Base-by-base conservation (phyloP, 352 stramenopile genomes). In the Nothophytophthora sp. region DNA sequence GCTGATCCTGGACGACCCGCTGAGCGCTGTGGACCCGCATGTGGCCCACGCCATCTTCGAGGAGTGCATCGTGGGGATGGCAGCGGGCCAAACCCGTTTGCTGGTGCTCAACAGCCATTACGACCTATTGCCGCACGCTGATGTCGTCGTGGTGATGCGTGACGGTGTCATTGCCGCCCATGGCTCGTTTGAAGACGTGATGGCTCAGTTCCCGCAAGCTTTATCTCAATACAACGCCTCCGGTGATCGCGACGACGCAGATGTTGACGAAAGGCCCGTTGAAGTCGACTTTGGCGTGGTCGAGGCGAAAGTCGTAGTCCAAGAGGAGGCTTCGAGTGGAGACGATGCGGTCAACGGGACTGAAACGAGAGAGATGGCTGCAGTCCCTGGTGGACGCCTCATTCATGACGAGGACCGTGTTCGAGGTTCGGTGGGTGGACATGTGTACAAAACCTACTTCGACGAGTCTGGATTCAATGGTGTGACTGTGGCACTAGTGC, bases 1-100 rank as follows among this genome's bases (percentile, higher is more conserved):
- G 20, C 83, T 96, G 52, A 59, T 99, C 18, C 65, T 99, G 16
- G 96, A 99, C 51, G 96, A 99, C 55, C 85, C 92, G 12, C 56
- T 99, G 12, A 90, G 78, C 55, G 96, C 96, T 11, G 86, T 99
- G 2, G 96, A 99, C 51, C 83, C 87, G 20, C 93, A 99, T 60
- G 96, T 99, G 6, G 96, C 87, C 0, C 86, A 93, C 46, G 81
- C 96, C 50, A 67, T 99, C 25, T 98, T 98, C 55, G 52, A 87
- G 6, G 55, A 97, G 15, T 96, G 88, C 43, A 87, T 99, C 24
- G 43, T 67, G 27, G 60, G 44, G 12, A 51, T 98, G 8, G 65
- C 70, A 5, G 30, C 72, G 13, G 50, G 29, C 25, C 81, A 82
- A 48, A 96, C 84, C 18, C 77, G 96, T 2, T 50, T 99, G 37